Percentiles rank a stretch among this genome's conserved stretches.
These are phyloP conservation scores for Paracorniculantispora psalliotae DNA, from an alignment of 2,329 filamentous ascomycete genomes.

Conservation along the genomic window DNA sequence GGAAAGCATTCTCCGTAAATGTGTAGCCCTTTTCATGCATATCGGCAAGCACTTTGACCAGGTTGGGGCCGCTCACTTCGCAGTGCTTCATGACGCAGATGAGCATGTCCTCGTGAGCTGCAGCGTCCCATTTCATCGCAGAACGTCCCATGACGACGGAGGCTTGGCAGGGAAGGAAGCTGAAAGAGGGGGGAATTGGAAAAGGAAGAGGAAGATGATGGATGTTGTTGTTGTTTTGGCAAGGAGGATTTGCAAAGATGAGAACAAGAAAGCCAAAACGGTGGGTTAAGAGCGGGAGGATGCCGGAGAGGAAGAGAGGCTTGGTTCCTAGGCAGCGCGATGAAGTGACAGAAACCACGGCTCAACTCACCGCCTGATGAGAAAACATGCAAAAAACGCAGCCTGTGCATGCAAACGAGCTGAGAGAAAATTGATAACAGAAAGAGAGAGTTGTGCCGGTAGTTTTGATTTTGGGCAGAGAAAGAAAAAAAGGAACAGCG, in stretches of 20 bases:
- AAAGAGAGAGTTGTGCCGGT: too few relatives aligned
- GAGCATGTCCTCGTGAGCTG: constrained; percentile 41
- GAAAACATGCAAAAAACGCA: background rate
- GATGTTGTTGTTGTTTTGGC: background rate
- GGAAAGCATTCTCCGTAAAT: constrained; percentile 36
- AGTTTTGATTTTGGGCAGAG: too few relatives aligned
- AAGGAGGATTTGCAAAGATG: background rate
- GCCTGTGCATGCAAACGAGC: background rate
- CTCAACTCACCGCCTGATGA: background rate
- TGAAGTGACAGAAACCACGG: background rate
- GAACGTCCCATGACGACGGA: constrained; percentile 15
- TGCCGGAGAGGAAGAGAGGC: constrained; percentile 12
- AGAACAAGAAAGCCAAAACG: constrained; percentile 10
- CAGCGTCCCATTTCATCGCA: constrained; percentile 35
- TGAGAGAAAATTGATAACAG: too few relatives aligned
- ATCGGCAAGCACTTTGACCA: constrained; percentile 32
- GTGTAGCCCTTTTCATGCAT: constrained; percentile 34
- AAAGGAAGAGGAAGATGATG: background rate
- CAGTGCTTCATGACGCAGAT: constrained; percentile 34
- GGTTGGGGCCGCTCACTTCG: constrained; percentile 28
- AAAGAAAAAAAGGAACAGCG: background rate
- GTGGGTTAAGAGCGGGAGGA: background rate
- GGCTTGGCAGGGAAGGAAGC: background rate
- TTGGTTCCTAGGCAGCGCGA: background rate
- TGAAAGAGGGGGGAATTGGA: background rate